Evolutionary conservation across 2,329 filamentous ascomycete genomes (phyloP), one percentile per base, ranked within the genome.

Genomic region (Akanthomyces uredinophilus): DNA sequence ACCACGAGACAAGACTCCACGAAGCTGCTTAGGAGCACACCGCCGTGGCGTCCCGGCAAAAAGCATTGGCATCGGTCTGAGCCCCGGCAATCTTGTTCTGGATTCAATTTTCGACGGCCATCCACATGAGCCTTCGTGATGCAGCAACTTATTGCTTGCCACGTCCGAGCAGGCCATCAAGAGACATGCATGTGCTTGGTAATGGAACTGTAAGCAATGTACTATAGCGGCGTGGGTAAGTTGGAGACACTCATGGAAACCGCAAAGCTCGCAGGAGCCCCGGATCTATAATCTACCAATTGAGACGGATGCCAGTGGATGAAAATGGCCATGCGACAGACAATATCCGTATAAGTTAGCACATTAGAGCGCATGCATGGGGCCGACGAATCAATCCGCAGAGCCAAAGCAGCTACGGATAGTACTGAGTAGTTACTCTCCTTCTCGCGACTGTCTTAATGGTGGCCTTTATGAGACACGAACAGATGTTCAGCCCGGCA

Each of bases 11-110:
- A 37, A 6, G 35, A 59, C 56, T 44, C 56, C 56, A 51, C 24
- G 56, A 20, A 32, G 55, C 46, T 50, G 44, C 43, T 49, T 35
- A 56, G 27, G 43, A 46, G 41, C 41, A 56, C 53, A 56, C 53
- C 29, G 27, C 41, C 35, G 41, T 20, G 52, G 5, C 24, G 27
- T 53, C 29, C 18, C 29, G 24, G 27, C 24, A 50, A 18, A 18
- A 32, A 29, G 27, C 13, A 32, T 14, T 29, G 27, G 27, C 27
- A 10, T 14, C 20, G 7, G 50, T 47, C 32, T 52, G 6, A 43
- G 46, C 22, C 18, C 24, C 39, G 22, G 20, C 27, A 43, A 46
- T 55, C 53, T 55, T 44, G 6, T 35, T 43, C 37, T 43, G 35
- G 53, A 16, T 16, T 53, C 50, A 53, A 24, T 20, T 46, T 39